Percentiles rank a stretch among this genome's conserved stretches.
These are phyloP conservation scores for Microcos paniculata DNA, from an alignment of 345 rosid genomes.

Conservation along the genomic window DNA sequence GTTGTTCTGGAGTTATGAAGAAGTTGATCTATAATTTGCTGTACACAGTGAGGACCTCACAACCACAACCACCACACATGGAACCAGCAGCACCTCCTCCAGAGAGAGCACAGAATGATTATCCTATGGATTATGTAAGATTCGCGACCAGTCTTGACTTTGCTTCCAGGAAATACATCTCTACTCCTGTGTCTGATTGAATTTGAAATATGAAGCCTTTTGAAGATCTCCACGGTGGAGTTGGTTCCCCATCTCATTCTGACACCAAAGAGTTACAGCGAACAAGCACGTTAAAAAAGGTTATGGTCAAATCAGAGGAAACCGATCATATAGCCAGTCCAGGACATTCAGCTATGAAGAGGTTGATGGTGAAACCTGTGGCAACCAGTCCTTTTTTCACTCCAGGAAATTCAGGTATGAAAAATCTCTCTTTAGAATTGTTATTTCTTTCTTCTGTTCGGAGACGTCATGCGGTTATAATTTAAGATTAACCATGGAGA, in stretches of 20 bases:
- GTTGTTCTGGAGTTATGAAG: slow-evolving; percentile 16
- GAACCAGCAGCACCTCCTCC: slow-evolving; percentile 49
- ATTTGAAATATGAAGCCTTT: slow-evolving; percentile 41
- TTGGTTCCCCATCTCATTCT: slow-evolving; percentile 38
- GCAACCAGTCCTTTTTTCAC: slow-evolving; percentile 33
- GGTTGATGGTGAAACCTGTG: neutral
- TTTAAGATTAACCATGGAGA: neutral
- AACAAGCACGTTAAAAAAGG: slow-evolving; percentile 14
- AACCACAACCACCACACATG: slow-evolving; percentile 39
- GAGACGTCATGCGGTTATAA: slow-evolving; percentile 5
- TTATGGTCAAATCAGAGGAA: no score
- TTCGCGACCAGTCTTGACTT: slow-evolving; percentile 11
- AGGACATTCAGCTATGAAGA: no score
- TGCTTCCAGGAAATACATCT: slow-evolving; percentile 3
- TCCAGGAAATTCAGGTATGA: slow-evolving; percentile 63
- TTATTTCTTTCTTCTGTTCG: neutral
- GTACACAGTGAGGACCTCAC: slow-evolving; percentile 52
- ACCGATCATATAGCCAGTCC: no score
- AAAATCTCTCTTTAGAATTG: neutral
- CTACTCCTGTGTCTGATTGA: slow-evolving; percentile 23
- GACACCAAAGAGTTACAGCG: slow-evolving; percentile 52
- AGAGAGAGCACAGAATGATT: slow-evolving; percentile 34
- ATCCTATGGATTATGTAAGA: slow-evolving; percentile 51
- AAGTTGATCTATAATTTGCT: slow-evolving; percentile 17
- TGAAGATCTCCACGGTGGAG: slow-evolving; percentile 49